Conservation (phyloP, 192 early-diverging fungal species). For the Coemansia sp. region DNA sequence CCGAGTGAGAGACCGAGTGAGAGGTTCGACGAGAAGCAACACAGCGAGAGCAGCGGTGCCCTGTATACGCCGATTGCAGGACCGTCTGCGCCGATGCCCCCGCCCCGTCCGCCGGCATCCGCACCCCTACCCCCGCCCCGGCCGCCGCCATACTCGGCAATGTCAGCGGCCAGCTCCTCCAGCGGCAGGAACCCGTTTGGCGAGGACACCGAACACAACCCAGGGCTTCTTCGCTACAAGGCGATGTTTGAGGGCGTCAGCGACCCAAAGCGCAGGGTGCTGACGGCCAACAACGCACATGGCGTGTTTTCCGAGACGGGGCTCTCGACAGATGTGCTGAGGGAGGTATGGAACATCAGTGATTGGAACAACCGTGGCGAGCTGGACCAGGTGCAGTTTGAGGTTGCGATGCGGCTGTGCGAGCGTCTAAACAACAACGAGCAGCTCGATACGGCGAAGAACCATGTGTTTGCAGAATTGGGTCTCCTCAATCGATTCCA, state of each 20-base stretch:
- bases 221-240: conserved; percentile 53
- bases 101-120: not conserved
- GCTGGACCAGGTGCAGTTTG: conserved; percentile 80
- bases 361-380: conserved; percentile 85
- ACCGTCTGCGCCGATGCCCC: not conserved
- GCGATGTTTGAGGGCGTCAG: conserved; percentile 33
- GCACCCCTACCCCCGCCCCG: conserved; percentile 1
- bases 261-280: conserved; percentile 35
- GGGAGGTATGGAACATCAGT: conserved; percentile 72
- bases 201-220: conserved; percentile 59
- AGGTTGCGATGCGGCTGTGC: conserved; percentile 76
- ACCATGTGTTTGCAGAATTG: conserved; percentile 37
- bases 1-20: conserved; percentile 21
- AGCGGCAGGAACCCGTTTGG: conserved; percentile 67
- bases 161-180: conserved; percentile 33
- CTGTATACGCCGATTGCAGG: conserved; percentile 9
- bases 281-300: conserved; percentile 23
- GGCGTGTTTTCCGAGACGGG: conserved; percentile 62
- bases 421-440: conserved; percentile 38
- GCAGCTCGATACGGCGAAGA: conserved; percentile 27
- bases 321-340: conserved; percentile 62
- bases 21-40: not conserved
- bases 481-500: conserved; percentile 37
- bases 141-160: conserved; percentile 51
- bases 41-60: not conserved